Evolutionary conservation across 2,329 filamentous ascomycete genomes (phyloP).

Genomic region (Aspergillus floridensis): DNA sequence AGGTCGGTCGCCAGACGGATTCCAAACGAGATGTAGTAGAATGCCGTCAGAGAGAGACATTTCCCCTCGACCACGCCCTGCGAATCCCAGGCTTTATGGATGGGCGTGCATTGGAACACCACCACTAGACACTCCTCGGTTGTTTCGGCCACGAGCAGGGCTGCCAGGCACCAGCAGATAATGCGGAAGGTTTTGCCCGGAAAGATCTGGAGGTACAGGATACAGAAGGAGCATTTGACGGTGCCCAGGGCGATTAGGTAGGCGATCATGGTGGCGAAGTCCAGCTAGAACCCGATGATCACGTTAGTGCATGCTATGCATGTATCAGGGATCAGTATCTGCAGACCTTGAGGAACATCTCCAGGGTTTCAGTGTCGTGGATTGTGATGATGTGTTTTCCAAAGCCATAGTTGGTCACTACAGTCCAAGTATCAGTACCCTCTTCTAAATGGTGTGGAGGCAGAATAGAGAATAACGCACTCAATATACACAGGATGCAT

Average conservation of each 20-base stretch:
- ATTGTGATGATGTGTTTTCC: constrained; percentile 11
- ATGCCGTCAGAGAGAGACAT: constrained; percentile 11
- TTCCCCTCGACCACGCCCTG: constrained; percentile 5
- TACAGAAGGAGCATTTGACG: constrained; percentile 24
- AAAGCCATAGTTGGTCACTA: constrained; percentile 19
- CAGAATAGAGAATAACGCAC: background rate
- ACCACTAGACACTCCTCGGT: constrained; percentile 72
- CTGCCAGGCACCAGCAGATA: constrained; percentile 9
- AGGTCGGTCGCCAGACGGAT: constrained; percentile 16
- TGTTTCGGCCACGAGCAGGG: constrained; percentile 58
- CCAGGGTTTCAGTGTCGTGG: background rate
- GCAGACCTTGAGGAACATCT: constrained; percentile 6
- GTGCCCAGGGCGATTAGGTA: constrained; percentile 29
- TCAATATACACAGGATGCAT: constrained; percentile 1
- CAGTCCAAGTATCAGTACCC: background rate
- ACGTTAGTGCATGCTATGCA: background rate
- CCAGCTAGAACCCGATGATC: constrained; percentile 7
- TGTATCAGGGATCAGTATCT: background rate
- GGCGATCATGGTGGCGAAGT: constrained; percentile 13
- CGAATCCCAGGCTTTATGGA: constrained; percentile 14
- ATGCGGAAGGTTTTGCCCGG: constrained; percentile 8
- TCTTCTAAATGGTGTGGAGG: background rate
- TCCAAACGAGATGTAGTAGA: constrained; percentile 16
- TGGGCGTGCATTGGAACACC: constrained; percentile 25
- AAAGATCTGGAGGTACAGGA: constrained; percentile 19